Conservation (phyloP, 495 filamentous ascomycete species). For the Trichoderma virens region DNA sequence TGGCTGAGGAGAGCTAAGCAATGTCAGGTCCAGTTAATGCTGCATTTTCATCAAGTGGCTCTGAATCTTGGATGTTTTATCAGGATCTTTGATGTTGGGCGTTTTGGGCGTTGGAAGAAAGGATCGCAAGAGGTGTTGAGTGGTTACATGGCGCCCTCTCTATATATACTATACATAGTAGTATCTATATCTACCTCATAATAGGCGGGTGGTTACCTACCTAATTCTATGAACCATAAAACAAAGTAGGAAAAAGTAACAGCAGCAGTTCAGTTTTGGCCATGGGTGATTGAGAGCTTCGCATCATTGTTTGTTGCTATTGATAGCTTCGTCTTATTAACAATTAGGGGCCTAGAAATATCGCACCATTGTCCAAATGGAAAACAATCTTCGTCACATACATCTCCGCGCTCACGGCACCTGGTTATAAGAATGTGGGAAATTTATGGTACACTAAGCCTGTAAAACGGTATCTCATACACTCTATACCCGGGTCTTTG, state of each 20-base stretch:
- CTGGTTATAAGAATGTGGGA: constrained; percentile 8
- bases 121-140: neutral
- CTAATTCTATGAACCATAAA: too few relatives aligned
- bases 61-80: constrained; percentile 1
- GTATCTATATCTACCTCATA: neutral
- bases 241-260: too few relatives aligned
- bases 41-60: constrained; percentile 8
- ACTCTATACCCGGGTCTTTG: constrained; percentile 12
- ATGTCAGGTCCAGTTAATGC: constrained; percentile 11
- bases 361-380: neutral
- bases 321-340: neutral
- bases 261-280: too few relatives aligned
- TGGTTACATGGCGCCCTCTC: neutral
- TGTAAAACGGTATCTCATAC: constrained; percentile 14
- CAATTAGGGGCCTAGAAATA: neutral
- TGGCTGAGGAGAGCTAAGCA: constrained; percentile 30
- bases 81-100: neutral
- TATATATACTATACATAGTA: neutral
- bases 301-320: neutral
- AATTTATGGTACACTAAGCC: constrained; percentile 12
- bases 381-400: neutral
- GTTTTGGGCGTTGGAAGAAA: constrained; percentile 8
- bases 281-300: too few relatives aligned
- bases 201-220: too few relatives aligned
- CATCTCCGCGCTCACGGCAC: neutral